Base-by-base conservation (phyloP, 108 stramenopile species). In the Cylindrotheca closterium region DNA sequence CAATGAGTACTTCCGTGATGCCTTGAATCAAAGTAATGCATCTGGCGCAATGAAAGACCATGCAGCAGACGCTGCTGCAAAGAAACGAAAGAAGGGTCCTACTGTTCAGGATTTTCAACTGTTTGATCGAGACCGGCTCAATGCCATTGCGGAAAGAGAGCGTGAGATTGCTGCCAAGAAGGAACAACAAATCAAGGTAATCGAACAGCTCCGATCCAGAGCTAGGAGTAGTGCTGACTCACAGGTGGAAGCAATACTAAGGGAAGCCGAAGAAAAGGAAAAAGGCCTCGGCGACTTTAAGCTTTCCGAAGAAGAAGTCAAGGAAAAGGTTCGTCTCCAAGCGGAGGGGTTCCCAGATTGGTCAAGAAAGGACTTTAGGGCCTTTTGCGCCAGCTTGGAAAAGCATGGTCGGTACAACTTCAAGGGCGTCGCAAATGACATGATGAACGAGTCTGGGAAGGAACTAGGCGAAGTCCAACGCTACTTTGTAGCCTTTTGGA, bases 291-390 rank as follows among this genome's bases (percentile, higher is more conserved):
- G 79, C 51, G 55, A 78, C 12, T 80, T 82, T 55, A 60, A 66
- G 21, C 59, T 95, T 25, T 71, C 84, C 0, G 64, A 71, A 7
- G 75, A 71, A 42, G 89, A 91, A 67, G 53, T 56, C 34, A 67
- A 25, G 7, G 89, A 92, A 46, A 84, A 89, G 67, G 62, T 75
- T 56, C 71, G 63, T 52, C 75, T 98, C 19, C 70, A 94, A 17
- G 82, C 75, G 0, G 91, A 95, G 63, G 96, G 93, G 45, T 98
- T 97, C 61, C 87, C 92, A 1, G 95, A 98, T 65, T 98, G 98
- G 98, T 85, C 60, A 29, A 68, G 79, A 37, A 85, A 92, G 48
- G 97, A 99, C 68, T 98, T 95, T 80, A 90, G 87, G 68, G 55
- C 67, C 29, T 98, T 97, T 71, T 88, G 94, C 50, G 68, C 79